A percentile compares a stretch with the other conserved stretches of the same genome.
These are phyloP conservation scores for Skeletonema marinoi DNA, from an alignment of 108 stramenopile genomes.

Conservation along the genomic window DNA sequence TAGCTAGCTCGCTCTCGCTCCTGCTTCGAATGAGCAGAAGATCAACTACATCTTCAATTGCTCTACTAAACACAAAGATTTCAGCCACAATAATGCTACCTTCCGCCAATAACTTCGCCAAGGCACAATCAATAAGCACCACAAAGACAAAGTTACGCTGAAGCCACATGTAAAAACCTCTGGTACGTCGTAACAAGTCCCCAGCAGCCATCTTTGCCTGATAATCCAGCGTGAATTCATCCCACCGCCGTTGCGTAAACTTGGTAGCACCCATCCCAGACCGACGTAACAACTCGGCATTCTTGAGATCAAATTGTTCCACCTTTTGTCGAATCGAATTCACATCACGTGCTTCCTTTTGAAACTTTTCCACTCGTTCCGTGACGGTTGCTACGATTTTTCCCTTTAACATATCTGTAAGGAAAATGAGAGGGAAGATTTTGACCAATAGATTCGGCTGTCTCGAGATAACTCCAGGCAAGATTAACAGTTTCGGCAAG, in stretches of 20 bases:
- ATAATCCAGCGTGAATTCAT: conserved; percentile 71
- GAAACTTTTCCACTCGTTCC: conserved; percentile 60
- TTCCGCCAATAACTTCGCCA: conserved; percentile 77
- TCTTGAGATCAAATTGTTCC: conserved; percentile 88
- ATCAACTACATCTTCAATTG: conserved; percentile 89
- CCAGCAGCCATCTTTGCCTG: conserved; percentile 70
- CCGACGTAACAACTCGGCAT: conserved; percentile 82
- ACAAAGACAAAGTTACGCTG: conserved; percentile 86
- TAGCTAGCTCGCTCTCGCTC: conserved; percentile 81
- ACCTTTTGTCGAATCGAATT: conserved; percentile 74
- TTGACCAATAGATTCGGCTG: conserved; percentile 78
- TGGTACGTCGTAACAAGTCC: conserved; percentile 63
- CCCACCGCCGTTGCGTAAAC: conserved; percentile 78
- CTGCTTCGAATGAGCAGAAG: conserved; percentile 81
- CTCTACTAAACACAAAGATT: conserved; percentile 85
- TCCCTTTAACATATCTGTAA: conserved; percentile 76
- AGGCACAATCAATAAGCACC: conserved; percentile 84
- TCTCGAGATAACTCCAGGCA: conserved; percentile 75
- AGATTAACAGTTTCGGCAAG: conserved; percentile 77
- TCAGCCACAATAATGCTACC: conserved; percentile 77
- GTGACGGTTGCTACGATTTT: conserved; percentile 73
- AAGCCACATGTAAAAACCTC: conserved; percentile 74
- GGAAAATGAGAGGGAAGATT: conserved; percentile 81
- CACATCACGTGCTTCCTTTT: conserved; percentile 72
- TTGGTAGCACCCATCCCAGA: conserved; percentile 67